These are phyloP conservation scores for Colletotrichum cordylinicola DNA, from an alignment of 2,329 filamentous ascomycete genomes.

Conservation along the genomic window DNA sequence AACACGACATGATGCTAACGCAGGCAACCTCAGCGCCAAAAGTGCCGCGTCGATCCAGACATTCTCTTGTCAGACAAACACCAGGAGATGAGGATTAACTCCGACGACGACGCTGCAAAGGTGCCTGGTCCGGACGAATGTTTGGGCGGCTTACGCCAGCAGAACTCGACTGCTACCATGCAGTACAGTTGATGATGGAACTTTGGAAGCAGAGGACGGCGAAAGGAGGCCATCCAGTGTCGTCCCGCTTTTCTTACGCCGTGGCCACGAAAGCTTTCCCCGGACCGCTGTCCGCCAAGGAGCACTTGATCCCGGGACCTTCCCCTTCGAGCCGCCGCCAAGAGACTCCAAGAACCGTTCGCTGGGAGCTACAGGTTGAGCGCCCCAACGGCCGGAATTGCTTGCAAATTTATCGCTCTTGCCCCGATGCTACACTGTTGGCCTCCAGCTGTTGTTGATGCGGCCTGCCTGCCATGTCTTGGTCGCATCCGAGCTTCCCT, in stretches of 20 bases:
- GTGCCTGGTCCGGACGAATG: rapidly evolving
- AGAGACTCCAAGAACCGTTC: slow-evolving; percentile 11
- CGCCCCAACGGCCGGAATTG: not conserved
- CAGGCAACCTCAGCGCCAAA: not conserved
- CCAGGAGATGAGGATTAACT: not conserved
- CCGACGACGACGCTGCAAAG: not conserved
- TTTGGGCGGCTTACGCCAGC: not conserved
- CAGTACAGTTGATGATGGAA: not conserved
- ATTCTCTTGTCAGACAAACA: not conserved
- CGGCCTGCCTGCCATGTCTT: not conserved
- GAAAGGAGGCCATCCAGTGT: not conserved
- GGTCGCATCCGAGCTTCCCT: not conserved
- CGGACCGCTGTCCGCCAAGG: slow-evolving; percentile 21
- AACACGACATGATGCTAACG: not conserved
- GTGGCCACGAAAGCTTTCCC: slow-evolving; percentile 14
- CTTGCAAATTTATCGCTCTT: slow-evolving; percentile 2
- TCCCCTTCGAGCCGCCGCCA: slow-evolving; percentile 16
- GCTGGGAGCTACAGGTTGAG: not conserved
- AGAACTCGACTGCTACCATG: not conserved
- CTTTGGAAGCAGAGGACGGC: not conserved
- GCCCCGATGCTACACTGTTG: slow-evolving; percentile 1
- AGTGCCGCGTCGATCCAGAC: not conserved
- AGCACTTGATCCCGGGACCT: slow-evolving; percentile 11
- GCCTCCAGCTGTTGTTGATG: not conserved
- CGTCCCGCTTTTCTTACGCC: not conserved